Evolutionary conservation across 1,139 yeast genomes (phyloP).

Genomic region (Yamadazyma sp.): DNA sequence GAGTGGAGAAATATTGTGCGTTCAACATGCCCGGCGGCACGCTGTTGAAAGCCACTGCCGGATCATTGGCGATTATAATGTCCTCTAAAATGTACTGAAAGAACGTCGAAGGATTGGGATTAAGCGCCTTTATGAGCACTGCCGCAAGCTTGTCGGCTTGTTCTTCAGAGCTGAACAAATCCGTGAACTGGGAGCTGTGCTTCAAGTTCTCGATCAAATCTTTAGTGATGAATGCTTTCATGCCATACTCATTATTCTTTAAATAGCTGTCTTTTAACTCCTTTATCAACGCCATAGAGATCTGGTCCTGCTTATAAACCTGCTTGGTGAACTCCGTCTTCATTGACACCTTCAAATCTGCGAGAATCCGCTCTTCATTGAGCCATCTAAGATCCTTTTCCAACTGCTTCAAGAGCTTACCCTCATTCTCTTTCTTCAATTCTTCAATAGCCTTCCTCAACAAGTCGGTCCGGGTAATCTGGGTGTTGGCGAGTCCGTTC

Average conservation of each 20-base stretch:
- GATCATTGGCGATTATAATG: conserved; percentile 20
- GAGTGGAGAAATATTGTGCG: conserved; percentile 22
- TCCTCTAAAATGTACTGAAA: conserved; percentile 18
- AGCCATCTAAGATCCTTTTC: conserved; percentile 14
- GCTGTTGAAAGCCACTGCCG: conserved; percentile 20
- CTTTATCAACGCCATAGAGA: conserved; percentile 22
- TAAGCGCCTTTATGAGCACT: background rate
- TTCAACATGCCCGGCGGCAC: background rate
- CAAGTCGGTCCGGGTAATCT: conserved; percentile 1
- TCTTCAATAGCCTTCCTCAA: conserved; percentile 11
- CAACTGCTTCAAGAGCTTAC: conserved; percentile 10
- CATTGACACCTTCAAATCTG: conserved; percentile 15
- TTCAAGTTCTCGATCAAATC: conserved; percentile 18
- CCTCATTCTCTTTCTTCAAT: conserved; percentile 11
- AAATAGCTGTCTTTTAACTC: conserved; percentile 23
- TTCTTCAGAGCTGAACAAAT: background rate
- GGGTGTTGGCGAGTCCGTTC: conserved; percentile 1
- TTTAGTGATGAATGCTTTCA: conserved; percentile 21
- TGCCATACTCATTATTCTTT: conserved; percentile 14
- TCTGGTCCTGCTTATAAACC: conserved; percentile 18
- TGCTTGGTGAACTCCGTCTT: conserved; percentile 21
- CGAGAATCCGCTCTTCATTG: conserved; percentile 12
- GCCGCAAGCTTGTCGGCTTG: background rate
- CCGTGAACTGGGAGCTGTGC: background rate
- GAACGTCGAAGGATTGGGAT: conserved; percentile 5